A percentile compares a stretch with the other conserved stretches of the same genome.
These are phyloP conservation scores for Triangularia setosa DNA, from an alignment of 2,329 filamentous ascomycete species.

Conservation along the genomic window DNA sequence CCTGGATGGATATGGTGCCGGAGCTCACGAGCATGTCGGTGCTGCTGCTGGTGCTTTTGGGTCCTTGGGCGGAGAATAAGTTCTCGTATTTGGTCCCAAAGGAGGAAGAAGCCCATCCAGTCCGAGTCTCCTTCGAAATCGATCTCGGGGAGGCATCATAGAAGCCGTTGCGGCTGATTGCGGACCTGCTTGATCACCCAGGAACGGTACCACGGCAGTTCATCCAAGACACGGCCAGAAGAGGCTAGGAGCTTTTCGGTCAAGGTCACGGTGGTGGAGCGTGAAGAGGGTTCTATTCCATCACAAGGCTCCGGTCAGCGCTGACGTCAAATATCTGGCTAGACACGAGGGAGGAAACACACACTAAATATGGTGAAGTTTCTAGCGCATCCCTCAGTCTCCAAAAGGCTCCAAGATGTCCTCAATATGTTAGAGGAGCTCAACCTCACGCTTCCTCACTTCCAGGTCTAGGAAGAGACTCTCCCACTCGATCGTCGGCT, in stretches of 20 bases:
- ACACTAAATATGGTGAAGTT: too few species aligned
- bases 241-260: background rate
- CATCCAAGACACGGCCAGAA: background rate
- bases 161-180: background rate
- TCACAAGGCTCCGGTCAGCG: too few species aligned
- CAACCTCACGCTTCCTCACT: too few species aligned
- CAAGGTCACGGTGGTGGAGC: background rate
- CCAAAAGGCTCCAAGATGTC: too few species aligned
- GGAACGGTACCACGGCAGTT: constrained; percentile 1
- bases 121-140: background rate
- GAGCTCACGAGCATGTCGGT: background rate
- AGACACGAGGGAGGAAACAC: too few species aligned
- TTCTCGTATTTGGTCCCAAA: background rate
- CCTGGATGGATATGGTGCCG: background rate
- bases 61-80: background rate
- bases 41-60: background rate
- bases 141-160: background rate
- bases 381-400: too few species aligned
- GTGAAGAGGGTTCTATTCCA: background rate
- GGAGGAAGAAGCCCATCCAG: background rate
- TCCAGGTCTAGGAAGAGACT: too few species aligned
- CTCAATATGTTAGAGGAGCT: too few species aligned
- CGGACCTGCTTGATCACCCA: constrained; percentile 1
- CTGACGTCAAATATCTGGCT: background rate
- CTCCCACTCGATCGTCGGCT: too few species aligned